Evolutionary conservation across 495 filamentous ascomycete species (phyloP).

Genomic region (Umbilicaria muhlenbergii): DNA sequence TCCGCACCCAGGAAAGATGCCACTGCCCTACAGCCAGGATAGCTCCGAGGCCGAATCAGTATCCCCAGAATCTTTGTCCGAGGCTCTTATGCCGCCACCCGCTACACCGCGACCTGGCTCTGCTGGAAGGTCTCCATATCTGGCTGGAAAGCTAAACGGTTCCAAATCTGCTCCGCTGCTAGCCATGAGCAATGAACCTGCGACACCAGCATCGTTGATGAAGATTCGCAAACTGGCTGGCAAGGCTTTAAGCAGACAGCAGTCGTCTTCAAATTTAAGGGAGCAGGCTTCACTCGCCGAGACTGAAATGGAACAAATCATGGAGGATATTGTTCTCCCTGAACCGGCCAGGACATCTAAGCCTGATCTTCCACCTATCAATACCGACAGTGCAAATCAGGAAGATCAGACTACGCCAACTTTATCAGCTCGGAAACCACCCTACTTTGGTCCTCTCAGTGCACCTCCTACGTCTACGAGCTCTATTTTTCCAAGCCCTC

Average conservation of each 20-base stretch:
- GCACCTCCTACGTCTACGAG: constrained; percentile 22
- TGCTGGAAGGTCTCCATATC: constrained; percentile 36
- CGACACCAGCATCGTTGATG: constrained; percentile 79
- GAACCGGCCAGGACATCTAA: constrained; percentile 37
- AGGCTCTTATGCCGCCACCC: constrained; percentile 58
- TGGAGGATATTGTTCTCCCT: constrained; percentile 51
- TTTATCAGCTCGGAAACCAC: constrained; percentile 5
- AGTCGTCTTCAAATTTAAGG: constrained; percentile 24
- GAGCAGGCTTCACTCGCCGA: constrained; percentile 16
- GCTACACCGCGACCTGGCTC: constrained; percentile 35
- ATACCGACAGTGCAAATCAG: constrained; percentile 7
- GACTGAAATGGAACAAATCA: constrained; percentile 36
- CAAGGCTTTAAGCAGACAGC: constrained; percentile 9
- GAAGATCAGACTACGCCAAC: constrained; percentile 10
- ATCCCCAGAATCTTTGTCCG: constrained; percentile 53
- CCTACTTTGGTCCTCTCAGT: constrained; percentile 17
- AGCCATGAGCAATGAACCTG: constrained; percentile 31
- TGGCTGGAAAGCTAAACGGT: constrained; percentile 24
- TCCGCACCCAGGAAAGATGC: constrained; percentile 21
- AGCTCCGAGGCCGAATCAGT: constrained; percentile 53
- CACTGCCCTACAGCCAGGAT: constrained; percentile 33
- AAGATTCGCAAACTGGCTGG: constrained; percentile 35
- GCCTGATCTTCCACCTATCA: constrained; percentile 13
- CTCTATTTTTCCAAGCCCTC: constrained; percentile 37
- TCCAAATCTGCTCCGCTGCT: constrained; percentile 5